Evolutionary conservation across 2,329 filamentous ascomycete genomes (phyloP), one percentile per base, ranked within the genome.

Genomic region (Leptographium lundbergii): DNA sequence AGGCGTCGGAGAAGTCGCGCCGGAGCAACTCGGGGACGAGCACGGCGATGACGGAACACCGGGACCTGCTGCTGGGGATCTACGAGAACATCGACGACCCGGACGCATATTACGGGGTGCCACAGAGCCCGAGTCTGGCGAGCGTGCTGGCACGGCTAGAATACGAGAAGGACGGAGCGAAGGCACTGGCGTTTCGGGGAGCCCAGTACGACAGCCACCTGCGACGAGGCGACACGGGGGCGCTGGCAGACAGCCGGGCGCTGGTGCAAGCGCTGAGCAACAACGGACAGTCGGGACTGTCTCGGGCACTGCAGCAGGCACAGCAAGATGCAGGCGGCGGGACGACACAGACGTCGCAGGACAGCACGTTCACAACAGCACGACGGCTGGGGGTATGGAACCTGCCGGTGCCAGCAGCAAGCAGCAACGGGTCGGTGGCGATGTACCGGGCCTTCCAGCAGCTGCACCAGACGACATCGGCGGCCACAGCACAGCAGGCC

Each of bases 71-170:
- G 14, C 78, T 96, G 52, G 77, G 81, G 0, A 91, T 99, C 3
- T 99, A 94, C 69, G 87, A 89, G 68, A 92, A 89, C 61, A 88
- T 99, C 54, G 91, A 96, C 67, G 95, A 99, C 67, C 92, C 91
- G 1, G 94, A 99, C 70, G 87, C 91, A 0, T 99, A 95, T 70
- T 99, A 99, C 68, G 95, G 94, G 4, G 79, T 96, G 9, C 82
- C 89, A 50, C 88, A 95, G 70, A 82, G 82, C 48, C 81, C 90
- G 7, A 91, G 85, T 60, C 73, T 99, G 19, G 77, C 81, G 19
- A 89, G 87, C 13, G 87, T 97, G 1, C 76, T 97, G 60, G 82
- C 87, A 56, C 85, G 89, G 11, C 79, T 97, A 5, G 90, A 96
- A 64, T 92, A 96, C 68, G 94, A 99, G 72, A 86, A 85, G 56